These are phyloP conservation scores for Cucurbita moschata DNA, from an alignment of 306 rosid species.

Conservation along the genomic window DNA sequence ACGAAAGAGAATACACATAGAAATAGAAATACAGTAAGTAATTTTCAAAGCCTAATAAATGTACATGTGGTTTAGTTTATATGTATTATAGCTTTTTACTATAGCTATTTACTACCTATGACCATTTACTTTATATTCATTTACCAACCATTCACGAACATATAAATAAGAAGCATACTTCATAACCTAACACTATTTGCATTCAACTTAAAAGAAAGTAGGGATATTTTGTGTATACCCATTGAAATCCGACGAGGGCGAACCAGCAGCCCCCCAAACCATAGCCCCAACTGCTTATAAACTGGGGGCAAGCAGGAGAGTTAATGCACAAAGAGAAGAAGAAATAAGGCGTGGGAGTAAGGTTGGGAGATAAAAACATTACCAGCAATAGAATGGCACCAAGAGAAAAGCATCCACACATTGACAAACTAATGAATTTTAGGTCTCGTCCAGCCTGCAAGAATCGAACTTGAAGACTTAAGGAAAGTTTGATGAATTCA, in stretches of 20 bases:
- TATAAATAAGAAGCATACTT: too few species aligned
- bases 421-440: constrained; percentile 56
- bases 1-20: too few species aligned
- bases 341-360: background rate
- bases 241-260: constrained; percentile 59
- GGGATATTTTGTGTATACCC: constrained; percentile 47
- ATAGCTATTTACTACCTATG: too few species aligned
- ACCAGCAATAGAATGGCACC: constrained; percentile 51
- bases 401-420: constrained; percentile 55
- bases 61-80: too few species aligned
- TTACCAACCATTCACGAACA: too few species aligned
- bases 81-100: too few species aligned
- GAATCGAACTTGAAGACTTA: background rate
- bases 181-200: too few species aligned
- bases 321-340: background rate
- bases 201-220: background rate
- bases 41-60: too few species aligned
- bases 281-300: constrained; percentile 39
- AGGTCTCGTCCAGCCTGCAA: constrained; percentile 92
- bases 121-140: too few species aligned
- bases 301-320: constrained; percentile 19
- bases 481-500: background rate
- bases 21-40: too few species aligned
- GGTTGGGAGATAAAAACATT: constrained; percentile 5
- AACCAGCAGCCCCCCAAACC: constrained; percentile 73